Percentiles rank a stretch among this genome's conserved stretches.
Conservation (phyloP, 1,139 yeast genomes). For the Suhomyces terraborum region DNA sequence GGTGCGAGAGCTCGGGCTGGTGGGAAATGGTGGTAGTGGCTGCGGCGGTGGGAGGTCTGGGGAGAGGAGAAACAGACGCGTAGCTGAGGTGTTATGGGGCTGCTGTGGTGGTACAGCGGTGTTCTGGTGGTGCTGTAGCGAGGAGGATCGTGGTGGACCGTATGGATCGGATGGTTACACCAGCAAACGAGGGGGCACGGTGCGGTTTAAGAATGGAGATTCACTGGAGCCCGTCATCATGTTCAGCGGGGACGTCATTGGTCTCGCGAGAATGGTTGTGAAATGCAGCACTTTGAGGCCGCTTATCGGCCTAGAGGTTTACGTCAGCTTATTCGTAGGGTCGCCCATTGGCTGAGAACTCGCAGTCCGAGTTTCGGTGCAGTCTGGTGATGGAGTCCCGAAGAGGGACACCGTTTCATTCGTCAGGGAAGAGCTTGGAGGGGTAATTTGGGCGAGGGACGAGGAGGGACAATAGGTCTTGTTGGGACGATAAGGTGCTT, state of each 20-base stretch:
- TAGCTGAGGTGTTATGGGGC: too few species aligned
- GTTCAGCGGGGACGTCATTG: constrained; percentile 7
- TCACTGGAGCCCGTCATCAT: not conserved
- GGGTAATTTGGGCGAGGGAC: too few species aligned
- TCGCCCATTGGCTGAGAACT: constrained; percentile 15
- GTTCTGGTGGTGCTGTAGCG: too few species aligned
- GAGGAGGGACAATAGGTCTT: too few species aligned
- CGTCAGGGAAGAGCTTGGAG: constrained; percentile 3
- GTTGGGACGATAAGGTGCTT: too few species aligned
- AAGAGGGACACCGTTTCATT: constrained; percentile 18
- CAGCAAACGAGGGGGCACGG: not conserved
- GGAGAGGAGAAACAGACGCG: too few species aligned
- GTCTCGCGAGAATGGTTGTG: constrained; percentile 12
- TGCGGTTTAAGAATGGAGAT: not conserved
- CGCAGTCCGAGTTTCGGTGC: constrained; percentile 17
- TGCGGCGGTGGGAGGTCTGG: too few species aligned
- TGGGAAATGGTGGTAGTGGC: too few species aligned
- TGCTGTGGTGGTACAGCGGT: too few species aligned
- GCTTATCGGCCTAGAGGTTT: constrained; percentile 18
- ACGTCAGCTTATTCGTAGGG: constrained; percentile 14
- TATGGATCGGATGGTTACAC: too few species aligned
- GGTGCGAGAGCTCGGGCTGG: not conserved
- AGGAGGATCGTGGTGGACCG: too few species aligned
- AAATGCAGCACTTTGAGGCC: constrained; percentile 12
- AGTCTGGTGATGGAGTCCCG: constrained; percentile 4